Conservation (phyloP, 2,329 filamentous ascomycete species). For the Drechslerella dactyloides region DNA sequence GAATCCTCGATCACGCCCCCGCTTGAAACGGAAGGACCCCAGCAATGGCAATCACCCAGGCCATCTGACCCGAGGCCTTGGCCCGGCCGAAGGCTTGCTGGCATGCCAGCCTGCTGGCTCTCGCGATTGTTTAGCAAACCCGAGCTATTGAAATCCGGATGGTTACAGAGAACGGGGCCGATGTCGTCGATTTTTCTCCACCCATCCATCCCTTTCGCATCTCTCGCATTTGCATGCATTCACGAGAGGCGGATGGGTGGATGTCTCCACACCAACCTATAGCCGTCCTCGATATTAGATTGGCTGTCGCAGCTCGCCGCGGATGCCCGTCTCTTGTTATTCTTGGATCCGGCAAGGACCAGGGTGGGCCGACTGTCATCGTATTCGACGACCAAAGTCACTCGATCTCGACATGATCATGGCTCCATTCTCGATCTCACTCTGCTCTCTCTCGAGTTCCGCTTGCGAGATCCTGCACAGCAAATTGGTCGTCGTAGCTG, state of each 20-base stretch:
- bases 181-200: not conserved
- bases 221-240: too few species aligned
- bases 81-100: not conserved
- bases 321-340: too few species aligned
- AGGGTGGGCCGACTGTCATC: constrained; percentile 34
- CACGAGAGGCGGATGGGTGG: not conserved
- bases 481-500: not conserved
- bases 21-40: constrained; percentile 24
- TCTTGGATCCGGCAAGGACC: not conserved
- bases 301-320: not conserved
- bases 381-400: constrained; percentile 32
- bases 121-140: not conserved
- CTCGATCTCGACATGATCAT: constrained; percentile 44
- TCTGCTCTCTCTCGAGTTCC: not conserved
- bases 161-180: constrained; percentile 1
- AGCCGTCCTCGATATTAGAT: not conserved
- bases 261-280: constrained; percentile 7
- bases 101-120: not conserved
- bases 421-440: constrained; percentile 15
- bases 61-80: not conserved
- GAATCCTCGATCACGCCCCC: constrained; percentile 3
- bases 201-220: too few species aligned
- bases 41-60: constrained; percentile 17
- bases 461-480: not conserved
- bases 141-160: not conserved